Conservation (phyloP, 202 grass and related monocot species). For the Musa balbisiana region DNA sequence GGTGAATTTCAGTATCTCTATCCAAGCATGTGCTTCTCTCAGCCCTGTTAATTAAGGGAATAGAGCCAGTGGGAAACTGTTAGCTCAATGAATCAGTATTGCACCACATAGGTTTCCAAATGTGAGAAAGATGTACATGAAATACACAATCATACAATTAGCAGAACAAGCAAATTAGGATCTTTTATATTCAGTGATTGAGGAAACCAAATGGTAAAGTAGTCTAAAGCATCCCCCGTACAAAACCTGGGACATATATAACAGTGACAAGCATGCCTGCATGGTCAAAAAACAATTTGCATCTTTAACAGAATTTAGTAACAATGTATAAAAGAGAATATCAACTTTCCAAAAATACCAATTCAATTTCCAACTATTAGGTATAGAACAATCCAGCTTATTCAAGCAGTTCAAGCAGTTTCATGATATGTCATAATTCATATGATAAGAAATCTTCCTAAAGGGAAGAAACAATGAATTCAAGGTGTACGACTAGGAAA, state of each 20-base stretch:
- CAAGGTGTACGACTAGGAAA: not conserved
- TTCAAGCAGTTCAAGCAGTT: too few species aligned
- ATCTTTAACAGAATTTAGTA: too few species aligned
- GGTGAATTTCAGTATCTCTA: constrained; percentile 44
- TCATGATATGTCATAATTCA: too few species aligned
- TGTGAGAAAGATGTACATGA: not conserved
- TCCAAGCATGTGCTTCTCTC: constrained; percentile 47
- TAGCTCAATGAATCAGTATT: not conserved
- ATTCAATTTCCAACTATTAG: not conserved
- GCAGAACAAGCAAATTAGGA: not conserved
- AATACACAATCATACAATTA: not conserved
- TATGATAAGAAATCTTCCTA: not conserved
- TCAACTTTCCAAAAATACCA: too few species aligned
- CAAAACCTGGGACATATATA: not conserved
- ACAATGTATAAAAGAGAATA: too few species aligned
- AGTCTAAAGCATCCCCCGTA: not conserved
- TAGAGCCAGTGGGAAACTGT: not conserved
- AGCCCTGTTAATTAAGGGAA: constrained; percentile 32
- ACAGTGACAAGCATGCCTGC: not conserved
- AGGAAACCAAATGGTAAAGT: not conserved
- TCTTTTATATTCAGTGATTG: not conserved
- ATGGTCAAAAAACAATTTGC: not conserved
- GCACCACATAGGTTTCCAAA: not conserved
- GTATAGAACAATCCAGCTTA: not conserved
- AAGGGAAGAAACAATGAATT: not conserved